Evolutionary conservation across 2,329 filamentous ascomycete species (phyloP).

Genomic region (Lachnellula cervina): DNA sequence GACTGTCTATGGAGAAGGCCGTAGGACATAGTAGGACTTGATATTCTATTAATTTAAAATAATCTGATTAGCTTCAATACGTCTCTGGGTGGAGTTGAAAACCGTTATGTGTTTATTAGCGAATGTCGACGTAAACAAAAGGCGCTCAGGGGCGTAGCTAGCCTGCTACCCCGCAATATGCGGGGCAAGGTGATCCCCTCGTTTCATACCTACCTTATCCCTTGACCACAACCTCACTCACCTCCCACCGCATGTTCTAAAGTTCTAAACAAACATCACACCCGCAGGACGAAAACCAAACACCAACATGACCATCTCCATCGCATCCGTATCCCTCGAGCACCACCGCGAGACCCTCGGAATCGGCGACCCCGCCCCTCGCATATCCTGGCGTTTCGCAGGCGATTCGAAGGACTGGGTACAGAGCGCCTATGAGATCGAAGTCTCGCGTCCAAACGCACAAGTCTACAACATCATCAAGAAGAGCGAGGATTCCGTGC

Average conservation of each 20-base stretch:
- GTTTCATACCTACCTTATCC: background rate
- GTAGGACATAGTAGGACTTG: too few species aligned
- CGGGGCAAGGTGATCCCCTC: too few species aligned
- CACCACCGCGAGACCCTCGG: conserved; percentile 34
- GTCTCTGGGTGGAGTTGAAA: too few species aligned
- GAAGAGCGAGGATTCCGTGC: conserved; percentile 31
- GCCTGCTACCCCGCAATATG: too few species aligned
- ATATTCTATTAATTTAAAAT: too few species aligned
- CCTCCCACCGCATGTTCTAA: background rate
- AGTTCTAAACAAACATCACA: background rate
- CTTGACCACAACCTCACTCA: background rate
- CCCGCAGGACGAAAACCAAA: background rate
- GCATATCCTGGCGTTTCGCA: conserved; percentile 44
- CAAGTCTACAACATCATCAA: conserved; percentile 5
- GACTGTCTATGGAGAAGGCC: too few species aligned
- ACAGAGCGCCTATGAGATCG: conserved; percentile 41
- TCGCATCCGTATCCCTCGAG: conserved; percentile 15
- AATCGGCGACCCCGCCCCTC: conserved; percentile 39
- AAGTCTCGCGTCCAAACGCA: conserved; percentile 32
- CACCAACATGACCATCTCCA: conserved; percentile 2
- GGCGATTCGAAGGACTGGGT: conserved; percentile 38
- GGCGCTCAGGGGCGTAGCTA: too few species aligned
- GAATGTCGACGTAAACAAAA: too few species aligned
- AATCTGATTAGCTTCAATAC: too few species aligned
- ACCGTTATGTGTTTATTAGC: too few species aligned